Evolutionary conservation across 1,284 basidiomycete genomes (phyloP), one percentile per base, ranked within the genome.

Genomic region (Schizopora paradoxa): DNA sequence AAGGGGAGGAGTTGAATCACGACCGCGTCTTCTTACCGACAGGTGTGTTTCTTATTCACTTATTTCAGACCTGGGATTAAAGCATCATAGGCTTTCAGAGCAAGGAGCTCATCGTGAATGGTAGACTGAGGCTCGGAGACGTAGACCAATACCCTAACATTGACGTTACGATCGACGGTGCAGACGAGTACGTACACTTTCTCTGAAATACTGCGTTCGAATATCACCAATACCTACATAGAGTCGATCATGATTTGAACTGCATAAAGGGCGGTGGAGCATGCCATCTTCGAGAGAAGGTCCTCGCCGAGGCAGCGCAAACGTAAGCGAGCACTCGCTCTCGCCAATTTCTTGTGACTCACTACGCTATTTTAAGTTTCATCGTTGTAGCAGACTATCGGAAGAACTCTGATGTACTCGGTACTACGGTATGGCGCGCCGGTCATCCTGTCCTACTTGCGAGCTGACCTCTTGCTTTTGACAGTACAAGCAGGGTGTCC

Each of bases 261-360:
- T 89, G 89, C 51, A 95, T 99, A 72, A 99, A 99, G 67, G 95
- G 95, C 10, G 95, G 95, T 47, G 95, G 95, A 7, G 95, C 93
- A 1, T 98, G 95, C 65, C 96, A 99, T 58, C 68, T 99, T 27
- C 81, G 94, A 28, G 96, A 99, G 68, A 99, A 99, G 66, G 93
- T 99, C 2, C 77, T 99, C 14, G 94, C 92, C 2, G 95, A 98
- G 64, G 92, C 92, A 14, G 94, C 96, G n/a, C 78, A 79, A 56
- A 91, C 84, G 75, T 87, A 46, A 45, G 77, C 72, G 11, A n/a
- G 18, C 33, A 26, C 19, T 18, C 3, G 21, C 14, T 16, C 26
- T 14, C 34, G 10, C 6, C 16, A 29, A 21, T 22, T 21, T 32
- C 37, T 25, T 6, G 19, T 41, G 11, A n/a, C n/a, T n/a, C n/a